A percentile compares a stretch with the other conserved stretches of the same genome.
Evolutionary conservation across 805 yeast species (phyloP).

Genomic region (Lipomyces mesembrius): DNA sequence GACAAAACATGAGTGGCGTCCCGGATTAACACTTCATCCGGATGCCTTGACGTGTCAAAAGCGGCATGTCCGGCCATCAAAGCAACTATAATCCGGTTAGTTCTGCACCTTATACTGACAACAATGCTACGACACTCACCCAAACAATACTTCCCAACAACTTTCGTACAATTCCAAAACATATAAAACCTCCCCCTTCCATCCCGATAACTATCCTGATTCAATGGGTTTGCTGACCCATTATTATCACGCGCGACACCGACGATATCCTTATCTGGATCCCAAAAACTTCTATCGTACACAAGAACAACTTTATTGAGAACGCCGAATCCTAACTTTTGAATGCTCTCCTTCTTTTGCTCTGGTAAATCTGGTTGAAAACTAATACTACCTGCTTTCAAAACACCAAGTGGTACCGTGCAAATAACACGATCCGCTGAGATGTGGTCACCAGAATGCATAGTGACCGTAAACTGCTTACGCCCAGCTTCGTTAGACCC

Average conservation of each 20-base stretch:
- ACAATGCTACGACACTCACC: conserved; percentile 17
- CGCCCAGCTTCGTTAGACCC: conserved; percentile 36
- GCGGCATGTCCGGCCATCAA: conserved; percentile 50
- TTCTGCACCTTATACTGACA: neutral
- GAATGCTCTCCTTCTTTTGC: conserved; percentile 49
- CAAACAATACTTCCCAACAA: conserved; percentile 48
- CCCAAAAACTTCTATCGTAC: conserved; percentile 50
- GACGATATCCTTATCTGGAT: conserved; percentile 43
- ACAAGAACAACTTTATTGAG: conserved; percentile 49
- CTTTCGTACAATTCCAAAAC: conserved; percentile 48
- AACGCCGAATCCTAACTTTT: conserved; percentile 49
- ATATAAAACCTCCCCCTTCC: conserved; percentile 48
- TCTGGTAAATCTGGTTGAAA: conserved; percentile 52
- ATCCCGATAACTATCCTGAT: conserved; percentile 38
- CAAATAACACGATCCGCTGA: conserved; percentile 49
- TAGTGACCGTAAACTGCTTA: conserved; percentile 36
- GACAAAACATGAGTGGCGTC: conserved; percentile 44
- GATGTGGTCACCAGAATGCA: conserved; percentile 50
- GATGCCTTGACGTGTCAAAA: conserved; percentile 39
- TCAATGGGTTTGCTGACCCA: conserved; percentile 21
- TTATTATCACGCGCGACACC: conserved; percentile 44
- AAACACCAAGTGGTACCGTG: conserved; percentile 51
- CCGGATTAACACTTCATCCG: conserved; percentile 46
- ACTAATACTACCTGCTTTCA: conserved; percentile 47
- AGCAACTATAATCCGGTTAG: conserved; percentile 41